Evolutionary conservation across 345 rosid species (phyloP).

Genomic region (Psidium guajava): DNA sequence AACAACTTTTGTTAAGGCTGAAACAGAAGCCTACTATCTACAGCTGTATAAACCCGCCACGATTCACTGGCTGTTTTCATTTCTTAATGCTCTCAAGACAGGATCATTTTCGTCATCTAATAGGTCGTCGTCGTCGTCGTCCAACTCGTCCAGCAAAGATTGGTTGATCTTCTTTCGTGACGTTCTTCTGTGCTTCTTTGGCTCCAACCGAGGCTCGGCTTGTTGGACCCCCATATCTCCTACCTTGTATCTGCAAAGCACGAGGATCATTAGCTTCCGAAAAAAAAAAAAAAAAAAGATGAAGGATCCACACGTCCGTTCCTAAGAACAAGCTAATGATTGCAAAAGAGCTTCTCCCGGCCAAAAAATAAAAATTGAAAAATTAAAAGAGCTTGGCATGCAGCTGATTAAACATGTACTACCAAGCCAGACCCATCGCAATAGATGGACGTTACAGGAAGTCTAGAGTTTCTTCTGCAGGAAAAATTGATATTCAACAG

Average conservation of each 20-base stretch:
- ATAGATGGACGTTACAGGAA: background rate
- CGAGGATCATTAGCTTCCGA: background rate
- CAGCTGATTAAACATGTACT: background rate
- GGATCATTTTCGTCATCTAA: slow-evolving; percentile 51
- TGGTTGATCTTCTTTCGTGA: slow-evolving; percentile 76
- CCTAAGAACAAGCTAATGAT: background rate
- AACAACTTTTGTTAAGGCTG: background rate
- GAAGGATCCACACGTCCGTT: background rate
- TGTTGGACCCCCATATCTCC: slow-evolving; percentile 74
- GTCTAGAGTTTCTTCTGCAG: background rate
- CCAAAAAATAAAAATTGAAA: background rate
- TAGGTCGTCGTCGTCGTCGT: slow-evolving; percentile 35
- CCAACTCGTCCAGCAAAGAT: slow-evolving; percentile 41
- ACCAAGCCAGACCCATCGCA: background rate
- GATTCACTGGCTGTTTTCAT: slow-evolving; percentile 20
- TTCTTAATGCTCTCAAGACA: slow-evolving; percentile 31
- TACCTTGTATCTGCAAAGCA: slow-evolving; percentile 47
- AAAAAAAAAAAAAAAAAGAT: background rate
- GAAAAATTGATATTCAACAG: background rate
- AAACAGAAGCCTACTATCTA: background rate
- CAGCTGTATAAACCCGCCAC: background rate
- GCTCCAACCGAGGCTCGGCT: slow-evolving; percentile 75
- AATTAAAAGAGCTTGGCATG: background rate
- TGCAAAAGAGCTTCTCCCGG: background rate
- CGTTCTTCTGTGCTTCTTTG: slow-evolving; percentile 73